Conservation (phyloP, 2,329 filamentous ascomycete genomes). For the Sporothrix humicola region DNA sequence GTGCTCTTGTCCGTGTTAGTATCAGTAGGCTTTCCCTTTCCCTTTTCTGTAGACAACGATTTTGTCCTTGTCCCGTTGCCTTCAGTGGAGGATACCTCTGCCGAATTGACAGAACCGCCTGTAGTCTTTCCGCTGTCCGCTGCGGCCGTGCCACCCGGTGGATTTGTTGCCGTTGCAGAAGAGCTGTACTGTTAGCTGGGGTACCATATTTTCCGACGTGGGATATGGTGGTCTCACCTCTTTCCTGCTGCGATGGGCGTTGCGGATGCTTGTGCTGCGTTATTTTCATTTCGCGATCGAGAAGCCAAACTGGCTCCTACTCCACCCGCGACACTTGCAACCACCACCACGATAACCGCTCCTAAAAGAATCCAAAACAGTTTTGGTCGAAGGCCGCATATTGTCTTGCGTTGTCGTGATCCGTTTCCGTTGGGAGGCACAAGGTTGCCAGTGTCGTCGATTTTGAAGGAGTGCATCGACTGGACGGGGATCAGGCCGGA, state of each 20-base stretch:
- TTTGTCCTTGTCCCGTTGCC: too few relatives aligned
- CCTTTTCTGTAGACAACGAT: background rate
- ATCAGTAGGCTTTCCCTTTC: background rate
- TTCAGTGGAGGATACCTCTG: background rate
- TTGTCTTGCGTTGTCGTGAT: slow-evolving; percentile 15
- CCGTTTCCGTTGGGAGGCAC: background rate
- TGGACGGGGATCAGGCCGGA: slow-evolving; percentile 19
- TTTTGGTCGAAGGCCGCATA: slow-evolving; percentile 39
- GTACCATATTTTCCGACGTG: too few relatives aligned
- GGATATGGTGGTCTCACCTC: background rate
- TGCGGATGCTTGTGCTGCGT: background rate
- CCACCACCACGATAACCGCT: slow-evolving; percentile 37
- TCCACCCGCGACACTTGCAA: slow-evolving; percentile 40
- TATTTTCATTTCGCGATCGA: slow-evolving; percentile 25
- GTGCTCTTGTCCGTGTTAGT: background rate
- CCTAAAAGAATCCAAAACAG: slow-evolving; percentile 38
- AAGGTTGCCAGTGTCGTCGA: background rate
- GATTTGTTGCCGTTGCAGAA: background rate
- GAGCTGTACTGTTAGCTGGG: background rate
- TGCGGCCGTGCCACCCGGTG: background rate
- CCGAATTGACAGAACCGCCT: background rate
- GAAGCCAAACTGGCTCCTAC: slow-evolving; percentile 38
- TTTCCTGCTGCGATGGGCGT: background rate
- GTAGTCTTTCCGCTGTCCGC: background rate
- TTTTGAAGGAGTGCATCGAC: slow-evolving; percentile 1